Conservation (phyloP, 768 basidiomycete species). For the Lentinula lateritia region DNA sequence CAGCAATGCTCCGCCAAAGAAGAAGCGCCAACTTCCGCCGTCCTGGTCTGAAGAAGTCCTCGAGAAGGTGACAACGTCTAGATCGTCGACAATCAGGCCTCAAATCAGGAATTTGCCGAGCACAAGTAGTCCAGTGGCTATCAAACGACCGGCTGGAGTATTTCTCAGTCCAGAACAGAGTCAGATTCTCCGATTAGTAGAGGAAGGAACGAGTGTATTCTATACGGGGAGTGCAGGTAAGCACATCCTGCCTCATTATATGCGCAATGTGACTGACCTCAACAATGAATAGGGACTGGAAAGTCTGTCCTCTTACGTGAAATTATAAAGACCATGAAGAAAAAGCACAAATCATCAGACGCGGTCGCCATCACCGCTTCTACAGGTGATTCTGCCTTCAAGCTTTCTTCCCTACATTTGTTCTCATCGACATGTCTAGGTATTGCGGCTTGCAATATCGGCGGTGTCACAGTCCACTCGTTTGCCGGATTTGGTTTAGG, state of each 20-base stretch:
- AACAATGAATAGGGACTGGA: constrained; percentile 69
- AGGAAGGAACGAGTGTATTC: constrained; percentile 72
- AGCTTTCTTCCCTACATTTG: background rate
- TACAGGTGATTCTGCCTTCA: constrained; percentile 49
- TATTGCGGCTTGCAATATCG: constrained; percentile 97
- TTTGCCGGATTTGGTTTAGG: constrained; percentile 94
- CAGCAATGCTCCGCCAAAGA: constrained; percentile 34
- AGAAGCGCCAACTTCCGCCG: constrained; percentile 49
- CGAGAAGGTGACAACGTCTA: background rate
- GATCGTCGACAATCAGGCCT: constrained; percentile 7
- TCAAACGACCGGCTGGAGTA: constrained; percentile 32
- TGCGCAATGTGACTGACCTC: constrained; percentile 9
- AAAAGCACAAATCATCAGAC: constrained; percentile 53
- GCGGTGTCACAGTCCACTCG: constrained; percentile 91
- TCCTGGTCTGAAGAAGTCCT: constrained; percentile 33
- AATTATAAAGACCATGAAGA: constrained; percentile 73
- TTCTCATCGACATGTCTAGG: constrained; percentile 30
- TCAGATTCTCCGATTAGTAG: constrained; percentile 74
- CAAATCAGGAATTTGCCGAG: constrained; percentile 13
- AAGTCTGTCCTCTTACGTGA: constrained; percentile 93
- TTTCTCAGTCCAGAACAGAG: constrained; percentile 84
- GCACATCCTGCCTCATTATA: constrained; percentile 17
- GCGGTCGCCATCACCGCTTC: constrained; percentile 92
- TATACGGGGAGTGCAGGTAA: constrained; percentile 97
- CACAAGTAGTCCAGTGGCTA: background rate